Evolutionary conservation across 1,139 yeast genomes (phyloP).

Genomic region (Spathaspora sp.): DNA sequence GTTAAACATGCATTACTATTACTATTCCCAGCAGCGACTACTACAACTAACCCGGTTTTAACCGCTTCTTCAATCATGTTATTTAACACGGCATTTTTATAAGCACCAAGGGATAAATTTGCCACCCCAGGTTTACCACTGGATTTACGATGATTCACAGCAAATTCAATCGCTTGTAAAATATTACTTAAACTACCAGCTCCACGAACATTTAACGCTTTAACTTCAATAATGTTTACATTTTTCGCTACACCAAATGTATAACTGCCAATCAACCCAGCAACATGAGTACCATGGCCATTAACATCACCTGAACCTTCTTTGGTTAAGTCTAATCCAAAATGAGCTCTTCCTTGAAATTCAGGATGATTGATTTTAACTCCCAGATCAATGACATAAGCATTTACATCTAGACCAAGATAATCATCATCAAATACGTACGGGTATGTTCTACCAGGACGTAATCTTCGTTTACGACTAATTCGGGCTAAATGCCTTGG

Average conservation of each 20-base stretch:
- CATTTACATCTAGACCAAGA: constrained; percentile 52
- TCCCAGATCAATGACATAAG: constrained; percentile 84
- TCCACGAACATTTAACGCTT: constrained; percentile 63
- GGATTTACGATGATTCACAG: constrained; percentile 55
- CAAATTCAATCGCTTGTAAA: constrained; percentile 68
- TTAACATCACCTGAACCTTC: constrained; percentile 64
- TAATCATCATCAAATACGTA: constrained; percentile 28
- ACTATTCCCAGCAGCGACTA: constrained; percentile 90
- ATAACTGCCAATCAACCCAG: constrained; percentile 80
- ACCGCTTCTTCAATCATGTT: constrained; percentile 72
- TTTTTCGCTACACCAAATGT: constrained; percentile 81
- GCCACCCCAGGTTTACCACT: constrained; percentile 58
- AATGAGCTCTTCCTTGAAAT: constrained; percentile 59
- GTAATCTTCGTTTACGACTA: constrained; percentile 48
- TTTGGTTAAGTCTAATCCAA: constrained; percentile 59
- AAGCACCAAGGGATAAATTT: constrained; percentile 77
- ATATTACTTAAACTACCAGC: constrained; percentile 69
- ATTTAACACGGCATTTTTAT: constrained; percentile 62
- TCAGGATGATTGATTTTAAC: constrained; percentile 58
- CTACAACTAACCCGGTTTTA: constrained; percentile 69
- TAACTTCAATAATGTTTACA: constrained; percentile 65
- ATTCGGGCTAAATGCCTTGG: constrained; percentile 71
- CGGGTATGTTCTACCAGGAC: constrained; percentile 16
- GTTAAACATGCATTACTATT: constrained; percentile 73
- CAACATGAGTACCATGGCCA: constrained; percentile 89